Base-by-base conservation (phyloP, 139 green algal genomes). In the Asterochloris sp. region DNA sequence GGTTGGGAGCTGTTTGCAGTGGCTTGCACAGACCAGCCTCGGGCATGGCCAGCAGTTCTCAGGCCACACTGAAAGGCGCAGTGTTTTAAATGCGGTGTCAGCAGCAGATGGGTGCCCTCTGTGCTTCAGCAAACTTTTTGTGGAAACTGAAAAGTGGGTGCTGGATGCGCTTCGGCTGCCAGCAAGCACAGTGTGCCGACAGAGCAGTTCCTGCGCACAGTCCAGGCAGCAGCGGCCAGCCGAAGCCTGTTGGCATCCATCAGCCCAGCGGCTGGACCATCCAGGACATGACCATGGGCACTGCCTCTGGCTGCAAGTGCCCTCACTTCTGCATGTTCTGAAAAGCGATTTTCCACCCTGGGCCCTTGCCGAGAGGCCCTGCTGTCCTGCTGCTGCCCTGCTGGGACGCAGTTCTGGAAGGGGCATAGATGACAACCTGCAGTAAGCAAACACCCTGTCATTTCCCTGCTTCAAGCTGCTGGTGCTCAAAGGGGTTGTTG, bases 291-390 rank as follows among this genome's bases (percentile, higher is more conserved):
- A 54, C 38, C 38, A 54, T 10, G 6, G 38, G 38, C 38, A 54
- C 38, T 54, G 38, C 38, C 38, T 54, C 6, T 54, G 38, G 38
- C 38, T 54, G 38, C 38, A 54, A 6, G 38, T 54, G 38, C 38
- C 38, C 87, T 84, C 66, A 94, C 90, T 95, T 95, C 21, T 76
- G 67, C 62, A 88, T 62, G 17, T 83, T 90, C 14, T 94, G 88
- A 47, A 97, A 94, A 60, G 90, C 84, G 63, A 98, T 94, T 68
- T 86, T 92, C 95, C 95, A 98, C 1, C 84, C 79, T 16, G 91
- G 91, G 0, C 82, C 83, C n/a, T 83, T 88, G 62, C 86, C 88
- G 83, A 79, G 54, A 15, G 38, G 60, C 60, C 84, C 69, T 17
- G 73, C 62, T 10, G 93, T 95, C 73, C 92, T 90, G 0, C 78